A percentile compares a stretch with the other conserved stretches of the same genome.
phyloP scores from a whole-genome alignment of 139 green algal genomes.

The Yamagishiella unicocca region DNA sequence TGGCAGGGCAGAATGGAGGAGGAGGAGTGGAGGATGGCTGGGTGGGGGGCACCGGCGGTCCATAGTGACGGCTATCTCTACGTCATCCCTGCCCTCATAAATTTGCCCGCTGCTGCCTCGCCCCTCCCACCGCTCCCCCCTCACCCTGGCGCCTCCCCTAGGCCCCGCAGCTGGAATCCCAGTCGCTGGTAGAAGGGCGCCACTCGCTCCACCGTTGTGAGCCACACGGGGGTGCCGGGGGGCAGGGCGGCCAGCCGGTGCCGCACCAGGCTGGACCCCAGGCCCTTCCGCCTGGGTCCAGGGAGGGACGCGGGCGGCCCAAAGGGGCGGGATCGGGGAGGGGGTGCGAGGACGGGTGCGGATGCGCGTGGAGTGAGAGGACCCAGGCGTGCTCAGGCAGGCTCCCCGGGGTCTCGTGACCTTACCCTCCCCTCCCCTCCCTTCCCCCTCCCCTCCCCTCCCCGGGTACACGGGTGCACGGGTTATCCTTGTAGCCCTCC shows the following conservation, averaged over 20 bases:
- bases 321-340: neutral
- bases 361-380: too few relatives aligned
- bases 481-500: too few relatives aligned
- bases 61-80: neutral
- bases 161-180: neutral
- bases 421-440: too few relatives aligned
- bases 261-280: neutral
- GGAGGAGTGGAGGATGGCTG: neutral
- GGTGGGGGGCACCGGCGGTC: neutral
- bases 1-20: neutral
- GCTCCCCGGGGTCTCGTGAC: too few relatives aligned
- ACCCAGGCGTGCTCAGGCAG: too few relatives aligned
- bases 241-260: neutral
- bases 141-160: slow-evolving; percentile 27
- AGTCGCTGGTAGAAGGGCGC: slow-evolving; percentile 24
- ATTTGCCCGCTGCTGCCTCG: too few relatives aligned
- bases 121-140: neutral
- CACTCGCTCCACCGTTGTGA: neutral
- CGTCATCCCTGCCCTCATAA: neutral
- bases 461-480: too few relatives aligned
- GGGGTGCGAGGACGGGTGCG: too few relatives aligned
- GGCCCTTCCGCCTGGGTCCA: neutral
- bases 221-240: slow-evolving; percentile 2
- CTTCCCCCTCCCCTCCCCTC: too few relatives aligned
- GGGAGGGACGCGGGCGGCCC: neutral